phyloP scores from a whole-genome alignment of 352 stramenopile species.

The Globisporangium heterothallicum region DNA sequence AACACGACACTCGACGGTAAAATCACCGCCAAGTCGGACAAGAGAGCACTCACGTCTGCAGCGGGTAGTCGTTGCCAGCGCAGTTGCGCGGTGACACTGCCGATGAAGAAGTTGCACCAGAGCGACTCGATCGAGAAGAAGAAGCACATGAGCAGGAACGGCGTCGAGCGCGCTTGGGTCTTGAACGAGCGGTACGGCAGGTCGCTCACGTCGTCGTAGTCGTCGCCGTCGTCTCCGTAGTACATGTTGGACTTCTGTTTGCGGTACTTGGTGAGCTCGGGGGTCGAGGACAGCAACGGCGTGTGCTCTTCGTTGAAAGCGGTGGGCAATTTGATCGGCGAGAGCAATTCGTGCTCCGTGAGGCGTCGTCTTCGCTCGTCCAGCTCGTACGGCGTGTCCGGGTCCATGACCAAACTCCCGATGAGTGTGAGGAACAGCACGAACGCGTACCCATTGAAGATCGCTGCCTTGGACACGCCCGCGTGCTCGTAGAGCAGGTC shows the following conservation, averaged over 20 bases:
- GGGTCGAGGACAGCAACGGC: constrained; percentile 42
- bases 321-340: constrained; percentile 45
- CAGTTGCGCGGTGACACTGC: constrained; percentile 53
- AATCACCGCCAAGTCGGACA: constrained; percentile 51
- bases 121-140: constrained; percentile 74
- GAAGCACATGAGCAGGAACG: constrained; percentile 65
- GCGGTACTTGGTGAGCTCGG: constrained; percentile 37
- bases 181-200: constrained; percentile 55
- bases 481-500: constrained; percentile 36
- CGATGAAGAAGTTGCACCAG: constrained; percentile 84
- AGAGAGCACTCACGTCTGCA: constrained; percentile 30
- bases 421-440: constrained; percentile 47
- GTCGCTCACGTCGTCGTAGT: constrained; percentile 5
- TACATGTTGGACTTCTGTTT: constrained; percentile 7
- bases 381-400: constrained; percentile 40
- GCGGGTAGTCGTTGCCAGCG: constrained; percentile 41
- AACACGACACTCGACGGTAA: constrained; percentile 66
- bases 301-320: constrained; percentile 56
- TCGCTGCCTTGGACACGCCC: constrained; percentile 27
- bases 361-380: constrained; percentile 1
- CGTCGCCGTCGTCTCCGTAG: background rate
- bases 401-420: constrained; percentile 46
- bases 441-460: constrained; percentile 50
- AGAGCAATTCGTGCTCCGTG: constrained; percentile 44
- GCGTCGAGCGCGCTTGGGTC: constrained; percentile 49